Conservation (phyloP, 345 rosid species). For the Dipteronia sinensis region DNA sequence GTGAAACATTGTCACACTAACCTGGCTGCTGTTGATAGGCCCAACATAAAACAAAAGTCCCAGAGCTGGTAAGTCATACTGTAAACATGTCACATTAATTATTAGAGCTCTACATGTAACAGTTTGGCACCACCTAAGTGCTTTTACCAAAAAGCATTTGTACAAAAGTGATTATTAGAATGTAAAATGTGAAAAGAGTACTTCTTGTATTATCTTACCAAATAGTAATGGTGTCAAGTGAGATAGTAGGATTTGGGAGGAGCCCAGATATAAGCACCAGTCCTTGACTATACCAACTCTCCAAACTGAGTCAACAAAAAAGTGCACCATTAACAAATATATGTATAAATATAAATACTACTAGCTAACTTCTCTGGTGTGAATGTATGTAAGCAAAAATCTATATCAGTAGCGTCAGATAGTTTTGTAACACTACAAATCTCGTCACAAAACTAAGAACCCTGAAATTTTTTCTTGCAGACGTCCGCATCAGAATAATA, state of each 20-base stretch:
- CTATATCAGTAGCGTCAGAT: too few relatives aligned
- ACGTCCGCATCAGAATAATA: too few relatives aligned
- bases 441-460: not conserved
- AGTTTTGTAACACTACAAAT: too few relatives aligned
- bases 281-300: constrained; percentile 96
- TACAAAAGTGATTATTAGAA: too few relatives aligned
- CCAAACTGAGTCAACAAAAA: constrained; percentile 57
- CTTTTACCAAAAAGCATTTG: too few relatives aligned
- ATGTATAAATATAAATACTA: not conserved
- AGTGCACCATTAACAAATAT: not conserved
- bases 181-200: not conserved
- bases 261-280: constrained; percentile 84
- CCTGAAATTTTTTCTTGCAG: too few relatives aligned
- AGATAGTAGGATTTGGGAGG: constrained; percentile 65
- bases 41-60: constrained; percentile 92
- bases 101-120: constrained; percentile 1
- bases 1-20: constrained; percentile 20
- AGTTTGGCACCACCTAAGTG: too few relatives aligned
- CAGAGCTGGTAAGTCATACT: constrained; percentile 84
- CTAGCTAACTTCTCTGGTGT: too few relatives aligned
- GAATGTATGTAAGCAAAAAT: too few relatives aligned
- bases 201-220: constrained; percentile 43
- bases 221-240: constrained; percentile 80
- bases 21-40: constrained; percentile 85
- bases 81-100: constrained; percentile 9